Conservation (phyloP, 371 early-diverging fungal genomes). For the Basidiobolus heterosporus region DNA sequence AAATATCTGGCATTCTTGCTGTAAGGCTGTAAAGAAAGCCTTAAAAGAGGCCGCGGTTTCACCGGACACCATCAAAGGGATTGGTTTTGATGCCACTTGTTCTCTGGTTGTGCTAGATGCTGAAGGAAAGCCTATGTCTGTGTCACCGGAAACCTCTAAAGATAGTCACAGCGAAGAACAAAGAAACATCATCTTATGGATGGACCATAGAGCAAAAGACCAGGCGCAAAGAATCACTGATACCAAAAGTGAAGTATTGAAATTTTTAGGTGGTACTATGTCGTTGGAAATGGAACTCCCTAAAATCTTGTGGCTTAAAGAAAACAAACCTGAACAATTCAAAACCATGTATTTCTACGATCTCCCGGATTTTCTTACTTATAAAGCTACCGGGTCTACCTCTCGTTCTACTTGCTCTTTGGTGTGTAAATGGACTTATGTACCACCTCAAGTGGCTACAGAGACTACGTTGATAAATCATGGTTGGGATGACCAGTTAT, state of each 20-base stretch:
- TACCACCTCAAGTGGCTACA: slow-evolving; percentile 12
- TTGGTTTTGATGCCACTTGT: slow-evolving; percentile 68
- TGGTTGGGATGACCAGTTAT: slow-evolving; percentile 46
- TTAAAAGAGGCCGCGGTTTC: slow-evolving; percentile 15
- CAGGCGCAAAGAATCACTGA: slow-evolving; percentile 47
- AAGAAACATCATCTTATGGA: slow-evolving; percentile 55
- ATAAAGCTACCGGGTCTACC: slow-evolving; percentile 33
- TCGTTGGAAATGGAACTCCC: slow-evolving; percentile 62
- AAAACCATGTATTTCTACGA: background rate
- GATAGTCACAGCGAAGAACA: slow-evolving; percentile 19
- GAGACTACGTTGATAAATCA: background rate
- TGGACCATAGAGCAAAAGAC: slow-evolving; percentile 49
- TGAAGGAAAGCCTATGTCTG: slow-evolving; percentile 25
- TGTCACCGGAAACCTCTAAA: slow-evolving; percentile 13
- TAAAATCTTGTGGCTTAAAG: slow-evolving; percentile 49
- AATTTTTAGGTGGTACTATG: slow-evolving; percentile 42
- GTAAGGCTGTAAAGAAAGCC: slow-evolving; percentile 22
- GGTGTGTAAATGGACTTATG: slow-evolving; percentile 53
- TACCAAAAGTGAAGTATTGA: slow-evolving; percentile 34
- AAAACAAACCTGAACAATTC: slow-evolving; percentile 19
- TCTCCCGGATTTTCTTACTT: slow-evolving; percentile 39
- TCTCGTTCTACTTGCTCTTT: slow-evolving; percentile 42
- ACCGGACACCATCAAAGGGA: slow-evolving; percentile 25
- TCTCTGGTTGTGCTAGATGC: slow-evolving; percentile 38
- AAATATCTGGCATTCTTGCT: slow-evolving; percentile 47